Percentiles rank a stretch among this genome's conserved stretches.
phyloP scores from a whole-genome alignment of 2,329 filamentous ascomycete genomes.

The Chrysoporthe deuterocubensis region DNA sequence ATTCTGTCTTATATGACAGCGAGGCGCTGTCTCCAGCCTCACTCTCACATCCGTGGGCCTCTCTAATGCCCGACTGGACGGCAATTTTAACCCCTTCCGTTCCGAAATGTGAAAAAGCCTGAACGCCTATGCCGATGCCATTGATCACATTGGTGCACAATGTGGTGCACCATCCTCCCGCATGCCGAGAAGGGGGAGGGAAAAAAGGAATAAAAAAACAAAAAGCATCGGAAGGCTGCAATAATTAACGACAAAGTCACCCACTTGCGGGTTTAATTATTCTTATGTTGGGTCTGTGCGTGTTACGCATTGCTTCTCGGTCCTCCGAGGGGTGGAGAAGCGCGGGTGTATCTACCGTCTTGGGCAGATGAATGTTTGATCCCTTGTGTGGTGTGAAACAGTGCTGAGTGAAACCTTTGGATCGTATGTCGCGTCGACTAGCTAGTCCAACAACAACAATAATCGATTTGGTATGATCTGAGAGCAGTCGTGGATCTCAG shows the following conservation, averaged over 20 bases:
- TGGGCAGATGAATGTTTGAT: neutral
- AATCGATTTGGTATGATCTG: neutral
- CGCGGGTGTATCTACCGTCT: neutral
- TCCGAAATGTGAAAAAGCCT: neutral
- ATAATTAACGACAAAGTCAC: neutral
- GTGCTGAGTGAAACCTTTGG: neutral
- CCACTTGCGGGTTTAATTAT: neutral
- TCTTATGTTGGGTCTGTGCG: neutral
- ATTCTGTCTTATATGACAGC: neutral
- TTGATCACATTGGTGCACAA: neutral
- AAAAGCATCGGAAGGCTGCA: neutral
- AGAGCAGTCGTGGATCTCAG: neutral
- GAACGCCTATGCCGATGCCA: slow-evolving; percentile 6
- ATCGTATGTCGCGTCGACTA: neutral
- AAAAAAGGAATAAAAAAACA: neutral
- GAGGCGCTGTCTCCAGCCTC: neutral
- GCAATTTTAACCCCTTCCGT: neutral
- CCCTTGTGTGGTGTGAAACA: neutral
- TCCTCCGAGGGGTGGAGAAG: neutral
- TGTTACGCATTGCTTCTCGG: neutral
- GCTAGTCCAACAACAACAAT: neutral
- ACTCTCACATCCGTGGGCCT: neutral
- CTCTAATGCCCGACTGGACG: neutral
- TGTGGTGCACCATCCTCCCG: neutral
- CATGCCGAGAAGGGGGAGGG: neutral